phyloP scores from a whole-genome alignment of 768 basidiomycete species.

The Auriscalpium orientale region DNA sequence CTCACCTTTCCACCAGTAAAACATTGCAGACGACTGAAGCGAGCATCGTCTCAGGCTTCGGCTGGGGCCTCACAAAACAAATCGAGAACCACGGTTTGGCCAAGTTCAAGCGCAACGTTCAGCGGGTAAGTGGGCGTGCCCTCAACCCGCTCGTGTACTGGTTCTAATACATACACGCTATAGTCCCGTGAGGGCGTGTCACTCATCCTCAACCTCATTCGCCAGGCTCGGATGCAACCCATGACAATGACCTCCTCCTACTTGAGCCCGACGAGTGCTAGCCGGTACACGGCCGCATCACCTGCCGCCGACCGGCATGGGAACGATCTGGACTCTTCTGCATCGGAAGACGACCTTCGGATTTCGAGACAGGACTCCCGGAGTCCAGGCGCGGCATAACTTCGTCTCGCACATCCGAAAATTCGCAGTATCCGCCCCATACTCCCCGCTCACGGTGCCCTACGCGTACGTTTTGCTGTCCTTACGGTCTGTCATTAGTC shows the following conservation, averaged over 20 bases:
- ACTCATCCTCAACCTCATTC: constrained; percentile 68
- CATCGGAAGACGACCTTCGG: neutral
- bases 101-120: constrained; percentile 81
- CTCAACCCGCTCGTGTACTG: constrained; percentile 3
- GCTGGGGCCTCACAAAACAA: constrained; percentile 81
- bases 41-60: constrained; percentile 79
- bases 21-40: constrained; percentile 84
- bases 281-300: neutral
- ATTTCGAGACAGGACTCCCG: neutral
- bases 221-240: constrained; percentile 64
- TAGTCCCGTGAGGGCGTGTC: constrained; percentile 87
- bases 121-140: constrained; percentile 47
- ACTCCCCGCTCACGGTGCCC: neutral
- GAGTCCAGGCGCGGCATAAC: neutral
- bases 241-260: constrained; percentile 31
- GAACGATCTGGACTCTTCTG: neutral
- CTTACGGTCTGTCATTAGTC: neutral
- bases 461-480: neutral
- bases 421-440: neutral
- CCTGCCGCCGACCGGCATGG: neutral
- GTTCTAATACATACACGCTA: constrained; percentile 4
- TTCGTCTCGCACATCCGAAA: neutral
- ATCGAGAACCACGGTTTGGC: constrained; percentile 84
- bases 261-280: constrained; percentile 7
- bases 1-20: constrained; percentile 37